Base-by-base conservation (phyloP, 805 yeast genomes). In the Wickerhamomyces chambardii region DNA sequence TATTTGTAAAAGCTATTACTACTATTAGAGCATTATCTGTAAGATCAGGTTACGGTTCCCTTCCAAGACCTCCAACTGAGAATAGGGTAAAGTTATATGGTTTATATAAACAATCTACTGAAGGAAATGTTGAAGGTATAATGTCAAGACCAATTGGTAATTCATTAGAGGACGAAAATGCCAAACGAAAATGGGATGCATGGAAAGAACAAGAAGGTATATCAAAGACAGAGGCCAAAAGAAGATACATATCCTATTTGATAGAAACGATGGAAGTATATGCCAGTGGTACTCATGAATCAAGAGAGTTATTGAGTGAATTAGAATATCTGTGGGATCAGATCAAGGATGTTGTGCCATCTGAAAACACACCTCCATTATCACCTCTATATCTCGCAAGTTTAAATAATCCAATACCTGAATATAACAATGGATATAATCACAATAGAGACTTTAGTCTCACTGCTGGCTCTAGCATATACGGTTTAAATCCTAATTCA, bases 91-190 rank as follows among this genome's bases (percentile, higher is more conserved):
- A 67, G 43, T 64, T 85, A 4, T 85, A 85, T 53, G 95, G 95
- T 0, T 66, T 85, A 34, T 85, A 84, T 59, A 86, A 85, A 48
- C 95, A 85, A 52, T 89, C 95, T 2, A 85, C 94, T 1, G 90
- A 84, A 56, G 95, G 95, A 7, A 76, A 85, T 53, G 86, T 83
- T 8, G 71, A 69, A 32, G 79, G 79, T 2, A 64, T 80, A 29
- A 70, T 82, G 75, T 68, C 70, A 3, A 60, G 86, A 32, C 90
- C 90, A 1, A 55, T 57, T 1, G 89, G 87, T 5, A 56, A 53
- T 29, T 56, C 71, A 1, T 63, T 72, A 8, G 85, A 78, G 43
- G 84, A 76, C 47, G 79, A 70, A 43, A 78, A 78, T 4, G 81
- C 80, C 9, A 72, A 73, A 49, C 69, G 75, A 45, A 84, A 85